Conservation (phyloP, 768 basidiomycete genomes). For the Megacollybia marginata region DNA sequence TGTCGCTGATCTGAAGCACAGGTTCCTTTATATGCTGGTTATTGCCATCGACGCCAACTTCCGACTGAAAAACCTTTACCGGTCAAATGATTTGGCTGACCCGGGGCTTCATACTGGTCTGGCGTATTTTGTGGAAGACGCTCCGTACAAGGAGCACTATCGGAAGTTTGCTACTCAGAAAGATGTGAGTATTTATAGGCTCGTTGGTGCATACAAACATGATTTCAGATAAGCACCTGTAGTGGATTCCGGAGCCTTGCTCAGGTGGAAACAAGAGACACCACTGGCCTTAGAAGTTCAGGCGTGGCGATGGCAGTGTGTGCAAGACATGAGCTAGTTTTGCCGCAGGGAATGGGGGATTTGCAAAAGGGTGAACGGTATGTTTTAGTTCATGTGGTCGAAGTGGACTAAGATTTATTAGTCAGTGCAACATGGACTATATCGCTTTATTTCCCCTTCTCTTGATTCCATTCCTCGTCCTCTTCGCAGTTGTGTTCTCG, state of each 20-base stretch:
- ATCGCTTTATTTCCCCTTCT: slow-evolving; percentile 4
- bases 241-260: slow-evolving; percentile 3
- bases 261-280: neutral
- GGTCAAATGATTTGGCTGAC: slow-evolving; percentile 1
- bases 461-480: neutral
- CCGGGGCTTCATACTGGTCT: slow-evolving; percentile 2
- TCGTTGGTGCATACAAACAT: neutral
- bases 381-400: neutral
- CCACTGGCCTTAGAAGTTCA: slow-evolving; percentile 3
- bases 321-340: slow-evolving; percentile 5
- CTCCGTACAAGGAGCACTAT: neutral
- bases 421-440: slow-evolving; percentile 8
- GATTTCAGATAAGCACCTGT: slow-evolving; percentile 3
- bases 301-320: slow-evolving; percentile 11
- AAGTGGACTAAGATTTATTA: neutral
- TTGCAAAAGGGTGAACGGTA: slow-evolving; percentile 9
- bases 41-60: slow-evolving; percentile 1
- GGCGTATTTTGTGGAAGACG: slow-evolving; percentile 7
- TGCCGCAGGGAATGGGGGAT: slow-evolving; percentile 6
- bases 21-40: neutral
- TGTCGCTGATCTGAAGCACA: neutral
- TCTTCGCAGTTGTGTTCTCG: slow-evolving; percentile 1
- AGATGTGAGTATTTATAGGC: neutral
- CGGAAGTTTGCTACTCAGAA: neutral
- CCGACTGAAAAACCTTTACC: slow-evolving; percentile 6